A percentile compares a stretch with the other conserved stretches of the same genome.
Evolutionary conservation across 306 rosid genomes (phyloP).

Genomic region (Canavalia ensiformis): DNA sequence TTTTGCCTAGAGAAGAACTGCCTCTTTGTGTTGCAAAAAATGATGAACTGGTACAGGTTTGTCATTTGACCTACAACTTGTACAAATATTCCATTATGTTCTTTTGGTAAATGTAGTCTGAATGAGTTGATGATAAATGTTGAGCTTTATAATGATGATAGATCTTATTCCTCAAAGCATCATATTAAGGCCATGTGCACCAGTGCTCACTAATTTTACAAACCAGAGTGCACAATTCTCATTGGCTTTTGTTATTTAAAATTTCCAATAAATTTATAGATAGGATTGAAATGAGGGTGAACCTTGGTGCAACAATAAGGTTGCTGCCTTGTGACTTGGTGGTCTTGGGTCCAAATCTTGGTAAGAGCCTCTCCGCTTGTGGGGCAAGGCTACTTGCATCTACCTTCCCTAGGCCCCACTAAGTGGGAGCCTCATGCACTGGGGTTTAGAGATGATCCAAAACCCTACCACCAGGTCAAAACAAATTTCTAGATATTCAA

Average conservation of each 20-base stretch:
- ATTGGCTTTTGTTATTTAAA: constrained; percentile 31
- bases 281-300: constrained; percentile 14
- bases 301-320: neutral
- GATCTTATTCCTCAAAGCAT: constrained; percentile 45
- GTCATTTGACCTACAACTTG: constrained; percentile 51
- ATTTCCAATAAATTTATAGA: constrained; percentile 27
- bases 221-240: constrained; percentile 22
- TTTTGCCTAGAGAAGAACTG: constrained; percentile 83
- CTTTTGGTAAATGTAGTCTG: constrained; percentile 30
- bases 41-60: constrained; percentile 91
- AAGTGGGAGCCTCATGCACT: neutral
- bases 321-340: neutral
- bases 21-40: constrained; percentile 74
- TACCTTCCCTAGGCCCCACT: neutral
- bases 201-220: constrained; percentile 17
- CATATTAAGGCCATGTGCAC: constrained; percentile 5
- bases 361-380: neutral
- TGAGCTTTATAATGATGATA: constrained; percentile 37
- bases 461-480: constrained; percentile 36
- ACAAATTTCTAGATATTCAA: constrained; percentile 37
- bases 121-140: constrained; percentile 30
- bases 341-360: neutral
- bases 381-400: neutral
- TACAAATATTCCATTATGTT: constrained; percentile 25
- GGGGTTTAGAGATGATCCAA: constrained; percentile 30